A percentile compares a stretch with the other conserved stretches of the same genome.
These are phyloP conservation scores for Wickerhamiella vanderwaltii DNA, from an alignment of 805 yeast genomes.

Conservation along the genomic window DNA sequence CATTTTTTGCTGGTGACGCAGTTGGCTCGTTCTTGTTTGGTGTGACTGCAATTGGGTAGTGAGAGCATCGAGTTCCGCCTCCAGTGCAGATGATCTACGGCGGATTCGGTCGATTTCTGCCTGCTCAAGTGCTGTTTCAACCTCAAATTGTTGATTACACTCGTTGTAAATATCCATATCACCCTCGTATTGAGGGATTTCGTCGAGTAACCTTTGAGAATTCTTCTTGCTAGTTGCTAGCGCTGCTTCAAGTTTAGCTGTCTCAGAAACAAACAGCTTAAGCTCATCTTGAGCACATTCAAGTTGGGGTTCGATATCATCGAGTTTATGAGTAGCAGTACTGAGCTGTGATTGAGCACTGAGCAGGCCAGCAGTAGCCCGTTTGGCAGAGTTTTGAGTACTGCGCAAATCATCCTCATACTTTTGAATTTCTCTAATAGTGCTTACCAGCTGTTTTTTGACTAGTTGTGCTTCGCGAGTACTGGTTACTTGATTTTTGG, in stretches of 20 bases:
- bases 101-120: constrained; percentile 16
- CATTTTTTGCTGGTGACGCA: constrained; percentile 4
- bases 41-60: constrained; percentile 7
- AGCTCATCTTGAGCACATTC: constrained; percentile 12
- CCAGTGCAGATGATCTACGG: constrained; percentile 10
- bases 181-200: not conserved
- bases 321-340: not conserved
- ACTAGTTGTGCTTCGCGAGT: constrained; percentile 11
- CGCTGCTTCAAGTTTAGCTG: constrained; percentile 20
- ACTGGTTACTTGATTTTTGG: constrained; percentile 7
- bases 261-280: constrained; percentile 14
- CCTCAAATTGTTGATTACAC: constrained; percentile 10
- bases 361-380: not conserved
- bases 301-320: constrained; percentile 4
- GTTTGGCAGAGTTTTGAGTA: not conserved
- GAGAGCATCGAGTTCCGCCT: constrained; percentile 11
- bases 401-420: not conserved
- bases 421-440: not conserved
- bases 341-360: not conserved
- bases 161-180: constrained; percentile 10
- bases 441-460: constrained; percentile 11
- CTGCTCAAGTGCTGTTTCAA: constrained; percentile 13
- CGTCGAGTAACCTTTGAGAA: not conserved
- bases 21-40: not conserved
- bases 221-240: constrained; percentile 14